Evolutionary conservation across 345 rosid species (phyloP), one percentile per base, ranked within the genome.

Genomic region (Gossypium arboreum): DNA sequence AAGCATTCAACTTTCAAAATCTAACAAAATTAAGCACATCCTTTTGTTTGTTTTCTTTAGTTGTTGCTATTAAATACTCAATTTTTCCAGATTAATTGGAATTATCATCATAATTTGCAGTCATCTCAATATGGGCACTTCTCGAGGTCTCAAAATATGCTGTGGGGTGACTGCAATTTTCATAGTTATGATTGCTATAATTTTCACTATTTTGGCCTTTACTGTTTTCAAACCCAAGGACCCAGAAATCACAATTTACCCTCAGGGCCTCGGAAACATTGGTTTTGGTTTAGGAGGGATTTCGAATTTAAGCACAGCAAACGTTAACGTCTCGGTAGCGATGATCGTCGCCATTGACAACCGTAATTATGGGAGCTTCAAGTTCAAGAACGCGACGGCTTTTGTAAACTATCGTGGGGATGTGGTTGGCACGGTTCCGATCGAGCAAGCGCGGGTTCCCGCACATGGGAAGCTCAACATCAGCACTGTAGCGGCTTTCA

Each of bases 221-320:
- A 83, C 88, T 1, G 39, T 84, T 76, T 84, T 88, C 68, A 88
- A 88, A 55, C 85, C 85, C 9, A 84, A 80, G 71, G 56, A 84
- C 3, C 88, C 89, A 3, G 25, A 61, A 17, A 62, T 86, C 71
- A 74, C 76, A 0, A 78, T 79, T 64, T 75, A 74, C 12, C 84
- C 82, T 5, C 29, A 61, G 2, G 84, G 80, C 3, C 83, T 88
- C 4, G 78, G 76, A 22, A 55, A 78, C 57, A 24, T 83, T 20
- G 45, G 44, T 13, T n/a, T 70, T 20, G 41, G 27, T n/a, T 51
- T 17, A 17, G 45, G 25, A 69, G 6, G 47, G 34, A 4, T 45
- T 18, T 18, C 67, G 0, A 74, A 76, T 27, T 47, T 61, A 15
- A 47, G 82, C 16, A 27, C 83, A n/a, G 4, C 29, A 16, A 69